Base-by-base conservation (phyloP, 139 green algal genomes). In the Chlorella sp. region DNA sequence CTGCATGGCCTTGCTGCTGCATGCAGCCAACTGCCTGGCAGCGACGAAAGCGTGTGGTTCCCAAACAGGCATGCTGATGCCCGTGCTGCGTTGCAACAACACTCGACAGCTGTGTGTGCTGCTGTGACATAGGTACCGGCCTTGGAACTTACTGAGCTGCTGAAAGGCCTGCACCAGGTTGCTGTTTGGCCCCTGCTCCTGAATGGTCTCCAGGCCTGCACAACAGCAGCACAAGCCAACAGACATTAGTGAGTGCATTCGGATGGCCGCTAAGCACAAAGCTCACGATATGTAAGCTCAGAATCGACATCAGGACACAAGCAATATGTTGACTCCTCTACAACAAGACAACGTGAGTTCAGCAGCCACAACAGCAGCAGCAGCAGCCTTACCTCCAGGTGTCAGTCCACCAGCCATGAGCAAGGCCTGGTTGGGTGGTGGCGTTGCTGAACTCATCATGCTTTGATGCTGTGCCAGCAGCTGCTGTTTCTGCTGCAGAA, bases 181-280 rank as follows among this genome's bases (percentile, higher is more conserved):
- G 36, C 78, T 66, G 17, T 72, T 66, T 23, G 81, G 80, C n/a
- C 76, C 80, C 36, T 88, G 81, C 72, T 95, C 90, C 34, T 91
- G 79, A 14, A 90, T 90, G 5, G 80, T 75, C 10, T 91, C 82
- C 24, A 94, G 72, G 0, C 86, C 88, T 91, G 73, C 67, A 59
- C 31, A n/a, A n/a, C n/a, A n/a, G n/a, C n/a, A n/a, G n/a, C n/a
- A n/a, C n/a, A n/a, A n/a, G n/a, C n/a, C n/a, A n/a, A n/a, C n/a
- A n/a, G n/a, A n/a, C n/a, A n/a, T n/a, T n/a, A n/a, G n/a, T n/a
- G n/a, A n/a, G n/a, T n/a, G n/a, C n/a, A n/a, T n/a, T n/a, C n/a
- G n/a, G n/a, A n/a, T n/a, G n/a, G n/a, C n/a, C n/a, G n/a, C n/a
- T n/a, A n/a, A n/a, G n/a, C n/a, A n/a, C n/a, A n/a, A n/a, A n/a